Evolutionary conservation across 176 grass and related monocot genomes (phyloP).

Genomic region (Triticum aestivum): IWGSC_CS_RefSeq_v2.1 NC_057797.1:83039598-83040097

Average conservation of each 20-base stretch:
- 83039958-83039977: conserved; percentile 99
- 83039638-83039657: background rate
- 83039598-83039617: background rate
- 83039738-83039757: background rate
- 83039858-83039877: conserved; percentile 26
- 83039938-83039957: conserved; percentile 98
- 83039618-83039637: background rate
- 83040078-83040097: conserved; percentile 5
- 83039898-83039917: conserved; percentile 26
- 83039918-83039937: conserved; percentile 20
- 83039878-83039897: conserved; percentile 20
- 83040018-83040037: conserved; percentile 41
- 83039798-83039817: conserved; percentile 11
- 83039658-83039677: background rate
- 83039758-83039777: background rate
- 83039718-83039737: background rate
- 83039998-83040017: conserved; percentile 90
- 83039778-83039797: background rate
- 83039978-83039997: conserved; percentile 99
- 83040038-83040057: conserved; percentile 13
- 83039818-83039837: conserved; percentile 26
- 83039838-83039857: conserved; percentile 23
- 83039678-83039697: background rate
- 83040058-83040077: conserved; percentile 23
- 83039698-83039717: background rate